Percentiles rank a stretch among this genome's conserved stretches.
These are phyloP conservation scores for Drosera spatulata DNA, from an alignment of 179 eudicot genomes.

Conservation along the genomic window DNA sequence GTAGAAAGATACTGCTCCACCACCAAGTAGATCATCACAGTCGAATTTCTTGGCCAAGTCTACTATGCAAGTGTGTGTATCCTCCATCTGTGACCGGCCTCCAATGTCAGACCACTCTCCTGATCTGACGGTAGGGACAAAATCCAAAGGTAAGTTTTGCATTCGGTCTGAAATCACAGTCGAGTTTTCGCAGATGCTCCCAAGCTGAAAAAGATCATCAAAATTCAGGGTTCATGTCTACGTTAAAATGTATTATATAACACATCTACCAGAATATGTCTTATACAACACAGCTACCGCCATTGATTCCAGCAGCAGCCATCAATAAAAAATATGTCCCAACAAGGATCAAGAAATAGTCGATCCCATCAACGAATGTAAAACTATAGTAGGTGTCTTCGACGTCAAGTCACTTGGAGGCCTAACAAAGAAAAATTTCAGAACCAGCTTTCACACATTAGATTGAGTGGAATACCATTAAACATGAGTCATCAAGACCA, in stretches of 20 bases:
- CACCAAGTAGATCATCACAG: constrained; percentile 20
- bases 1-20: constrained; percentile 74
- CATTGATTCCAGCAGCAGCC: no score
- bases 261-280: no score
- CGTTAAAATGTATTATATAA: background rate
- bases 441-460: no score
- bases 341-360: no score
- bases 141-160: constrained; percentile 22
- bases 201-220: constrained; percentile 38
- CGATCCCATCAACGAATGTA: no score
- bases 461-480: no score
- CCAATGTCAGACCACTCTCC: constrained; percentile 98
- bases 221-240: background rate
- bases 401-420: no score
- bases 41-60: constrained; percentile 63
- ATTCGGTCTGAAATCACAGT: constrained; percentile 27
- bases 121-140: constrained; percentile 62
- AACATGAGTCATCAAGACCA: no score
- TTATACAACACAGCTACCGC: no score
- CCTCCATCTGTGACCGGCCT: constrained; percentile 73
- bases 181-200: constrained; percentile 70
- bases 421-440: no score
- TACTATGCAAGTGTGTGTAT: constrained; percentile 73
- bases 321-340: no score
- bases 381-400: no score